These are phyloP conservation scores for Microcyclospora tardicrescens DNA, from an alignment of 2,329 filamentous ascomycete species.

Conservation along the genomic window DNA sequence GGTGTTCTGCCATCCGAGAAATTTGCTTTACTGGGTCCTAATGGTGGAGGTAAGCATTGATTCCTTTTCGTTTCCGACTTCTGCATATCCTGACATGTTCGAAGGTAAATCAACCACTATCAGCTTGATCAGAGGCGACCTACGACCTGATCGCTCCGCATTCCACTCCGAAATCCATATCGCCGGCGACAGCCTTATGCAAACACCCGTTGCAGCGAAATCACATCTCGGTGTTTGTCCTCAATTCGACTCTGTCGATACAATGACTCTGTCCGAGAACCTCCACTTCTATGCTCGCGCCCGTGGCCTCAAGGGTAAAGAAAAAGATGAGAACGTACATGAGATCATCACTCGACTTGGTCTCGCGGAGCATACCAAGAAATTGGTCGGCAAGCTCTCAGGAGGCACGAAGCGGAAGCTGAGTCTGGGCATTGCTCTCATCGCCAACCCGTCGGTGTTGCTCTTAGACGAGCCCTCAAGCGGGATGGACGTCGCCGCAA, in stretches of 20 bases:
- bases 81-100: too few relatives aligned
- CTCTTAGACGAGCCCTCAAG: slow-evolving; percentile 77
- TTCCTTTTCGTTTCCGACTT: too few relatives aligned
- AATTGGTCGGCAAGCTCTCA: slow-evolving; percentile 65
- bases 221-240: slow-evolving; percentile 76
- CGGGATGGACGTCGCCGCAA: slow-evolving; percentile 76
- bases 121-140: slow-evolving; percentile 69
- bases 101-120: slow-evolving; percentile 55
- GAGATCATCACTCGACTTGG: slow-evolving; percentile 66
- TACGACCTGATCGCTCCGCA: slow-evolving; percentile 46
- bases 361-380: slow-evolving; percentile 51
- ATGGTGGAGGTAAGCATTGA: slow-evolving; percentile 67
- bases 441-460: slow-evolving; percentile 75
- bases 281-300: slow-evolving; percentile 73
- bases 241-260: slow-evolving; percentile 53
- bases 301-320: slow-evolving; percentile 49
- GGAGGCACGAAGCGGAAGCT: slow-evolving; percentile 85
- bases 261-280: slow-evolving; percentile 77
- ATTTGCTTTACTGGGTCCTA: slow-evolving; percentile 75
- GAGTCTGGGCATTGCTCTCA: slow-evolving; percentile 71
- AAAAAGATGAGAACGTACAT: slow-evolving; percentile 60
- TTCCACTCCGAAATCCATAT: slow-evolving; percentile 67
- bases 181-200: slow-evolving; percentile 59
- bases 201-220: slow-evolving; percentile 56
- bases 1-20: slow-evolving; percentile 65